phyloP scores from a whole-genome alignment of 805 yeast species.

The Ogataea pignaliae region DNA sequence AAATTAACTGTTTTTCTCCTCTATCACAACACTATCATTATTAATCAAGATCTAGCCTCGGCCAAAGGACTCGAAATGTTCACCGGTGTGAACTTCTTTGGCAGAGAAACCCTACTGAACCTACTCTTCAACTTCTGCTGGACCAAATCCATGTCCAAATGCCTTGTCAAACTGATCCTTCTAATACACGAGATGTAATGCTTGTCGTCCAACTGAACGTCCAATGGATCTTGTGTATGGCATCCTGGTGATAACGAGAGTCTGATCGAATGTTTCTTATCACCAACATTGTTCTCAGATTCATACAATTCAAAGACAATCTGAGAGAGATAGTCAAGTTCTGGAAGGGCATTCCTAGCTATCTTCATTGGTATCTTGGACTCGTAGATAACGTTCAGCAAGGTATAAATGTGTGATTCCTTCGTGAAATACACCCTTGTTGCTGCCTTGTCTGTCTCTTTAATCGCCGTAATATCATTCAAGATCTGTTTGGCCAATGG shows the following conservation, averaged over 20 bases:
- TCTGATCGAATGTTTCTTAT: slow-evolving; percentile 83
- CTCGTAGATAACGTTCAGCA: slow-evolving; percentile 85
- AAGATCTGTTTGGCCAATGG: slow-evolving; percentile 89
- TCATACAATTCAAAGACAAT: slow-evolving; percentile 92
- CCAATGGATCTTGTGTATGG: slow-evolving; percentile 96
- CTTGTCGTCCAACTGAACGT: slow-evolving; percentile 91
- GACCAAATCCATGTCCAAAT: slow-evolving; percentile 86
- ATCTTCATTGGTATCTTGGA: slow-evolving; percentile 93
- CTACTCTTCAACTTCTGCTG: slow-evolving; percentile 74
- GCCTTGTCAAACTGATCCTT: slow-evolving; percentile 82
- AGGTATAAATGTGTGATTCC: slow-evolving; percentile 93
- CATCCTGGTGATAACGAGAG: slow-evolving; percentile 96
- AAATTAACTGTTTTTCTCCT: too few relatives aligned
- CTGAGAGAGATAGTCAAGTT: slow-evolving; percentile 91
- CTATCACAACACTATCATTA: too few relatives aligned
- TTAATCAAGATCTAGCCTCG: slow-evolving; percentile 9
- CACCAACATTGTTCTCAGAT: slow-evolving; percentile 60
- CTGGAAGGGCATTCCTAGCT: slow-evolving; percentile 93
- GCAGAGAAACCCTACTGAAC: slow-evolving; percentile 82
- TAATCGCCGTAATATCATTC: slow-evolving; percentile 74
- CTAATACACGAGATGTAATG: slow-evolving; percentile 97
- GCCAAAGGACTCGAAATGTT: slow-evolving; percentile 60
- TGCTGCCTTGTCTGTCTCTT: slow-evolving; percentile 74
- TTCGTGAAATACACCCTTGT: slow-evolving; percentile 90
- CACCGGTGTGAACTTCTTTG: slow-evolving; percentile 87